Conservation (phyloP, 2,329 filamentous ascomycete genomes). For the Massarina eburnea region DNA sequence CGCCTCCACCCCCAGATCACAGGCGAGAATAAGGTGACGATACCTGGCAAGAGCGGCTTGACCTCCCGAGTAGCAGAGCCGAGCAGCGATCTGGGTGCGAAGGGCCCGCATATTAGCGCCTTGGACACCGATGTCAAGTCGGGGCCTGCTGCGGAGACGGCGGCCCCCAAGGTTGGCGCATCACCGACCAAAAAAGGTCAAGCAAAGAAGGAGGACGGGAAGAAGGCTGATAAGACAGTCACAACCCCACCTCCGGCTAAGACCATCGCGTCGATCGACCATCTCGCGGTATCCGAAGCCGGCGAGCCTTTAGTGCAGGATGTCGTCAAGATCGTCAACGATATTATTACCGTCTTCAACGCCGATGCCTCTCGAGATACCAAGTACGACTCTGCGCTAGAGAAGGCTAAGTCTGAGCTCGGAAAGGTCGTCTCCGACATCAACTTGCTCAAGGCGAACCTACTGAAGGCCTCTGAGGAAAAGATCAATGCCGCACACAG, state of each 20-base stretch:
- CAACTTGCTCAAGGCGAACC: conserved; percentile 68
- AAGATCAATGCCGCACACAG: conserved; percentile 71
- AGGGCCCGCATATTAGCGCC: conserved; percentile 65
- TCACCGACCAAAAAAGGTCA: conserved; percentile 25
- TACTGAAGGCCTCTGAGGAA: conserved; percentile 70
- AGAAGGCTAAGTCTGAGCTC: conserved; percentile 83
- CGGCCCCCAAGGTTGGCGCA: conserved; percentile 31
- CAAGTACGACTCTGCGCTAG: conserved; percentile 76
- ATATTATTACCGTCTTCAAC: conserved; percentile 91
- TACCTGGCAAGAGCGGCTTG: conserved; percentile 82
- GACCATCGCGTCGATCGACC: conserved; percentile 66
- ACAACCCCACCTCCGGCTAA: conserved; percentile 26
- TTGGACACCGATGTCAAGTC: conserved; percentile 51
- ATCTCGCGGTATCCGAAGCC: conserved; percentile 72
- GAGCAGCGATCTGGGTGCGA: conserved; percentile 43
- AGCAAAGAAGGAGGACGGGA: conserved; percentile 34
- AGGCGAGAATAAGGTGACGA: conserved; percentile 71
- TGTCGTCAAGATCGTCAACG: conserved; percentile 91
- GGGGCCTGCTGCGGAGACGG: conserved; percentile 10
- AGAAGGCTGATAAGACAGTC: conserved; percentile 21
- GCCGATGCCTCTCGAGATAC: conserved; percentile 72
- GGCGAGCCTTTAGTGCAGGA: conserved; percentile 89
- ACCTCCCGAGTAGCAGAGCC: conserved; percentile 75
- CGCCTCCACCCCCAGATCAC: conserved; percentile 50
- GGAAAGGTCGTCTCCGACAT: conserved; percentile 78